These are phyloP conservation scores for Neocatenulostroma microsporum DNA, from an alignment of 2,329 filamentous ascomycete species.

Conservation along the genomic window DNA sequence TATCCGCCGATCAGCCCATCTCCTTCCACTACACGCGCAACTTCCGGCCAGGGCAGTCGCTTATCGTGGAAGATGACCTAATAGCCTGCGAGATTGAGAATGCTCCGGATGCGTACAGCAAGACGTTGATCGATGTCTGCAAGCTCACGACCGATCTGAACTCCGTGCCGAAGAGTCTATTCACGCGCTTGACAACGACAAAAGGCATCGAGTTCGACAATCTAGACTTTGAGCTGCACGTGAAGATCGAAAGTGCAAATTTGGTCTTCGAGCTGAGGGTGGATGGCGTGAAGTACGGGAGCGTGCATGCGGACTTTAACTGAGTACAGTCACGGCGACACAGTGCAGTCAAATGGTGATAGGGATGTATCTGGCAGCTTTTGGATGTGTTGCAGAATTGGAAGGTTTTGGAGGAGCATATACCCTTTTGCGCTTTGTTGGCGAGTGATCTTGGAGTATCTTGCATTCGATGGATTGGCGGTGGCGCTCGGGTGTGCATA, in stretches of 20 bases:
- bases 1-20: conserved; percentile 65
- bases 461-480: no score
- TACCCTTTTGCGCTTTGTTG: no score
- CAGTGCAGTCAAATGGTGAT: not conserved
- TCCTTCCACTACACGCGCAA: conserved; percentile 82
- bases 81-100: conserved; percentile 66
- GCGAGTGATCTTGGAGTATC: no score
- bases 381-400: no score
- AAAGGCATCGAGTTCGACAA: conserved; percentile 75
- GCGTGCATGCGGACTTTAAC: conserved; percentile 71
- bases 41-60: conserved; percentile 68
- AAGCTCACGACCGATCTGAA: conserved; percentile 73
- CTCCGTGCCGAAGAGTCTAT: conserved; percentile 64
- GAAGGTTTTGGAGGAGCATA: no score
- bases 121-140: conserved; percentile 58
- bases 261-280: conserved; percentile 72
- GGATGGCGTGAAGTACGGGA: conserved; percentile 67
- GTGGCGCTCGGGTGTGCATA: no score
- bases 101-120: conserved; percentile 48
- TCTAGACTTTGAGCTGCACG: conserved; percentile 72
- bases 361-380: not conserved
- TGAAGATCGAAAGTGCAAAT: conserved; percentile 72
- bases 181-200: conserved; percentile 69
- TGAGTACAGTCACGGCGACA: no score
- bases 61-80: conserved; percentile 71